phyloP scores from a whole-genome alignment of 2,329 filamentous ascomycete genomes.

The Apiospora arundinis region DNA sequence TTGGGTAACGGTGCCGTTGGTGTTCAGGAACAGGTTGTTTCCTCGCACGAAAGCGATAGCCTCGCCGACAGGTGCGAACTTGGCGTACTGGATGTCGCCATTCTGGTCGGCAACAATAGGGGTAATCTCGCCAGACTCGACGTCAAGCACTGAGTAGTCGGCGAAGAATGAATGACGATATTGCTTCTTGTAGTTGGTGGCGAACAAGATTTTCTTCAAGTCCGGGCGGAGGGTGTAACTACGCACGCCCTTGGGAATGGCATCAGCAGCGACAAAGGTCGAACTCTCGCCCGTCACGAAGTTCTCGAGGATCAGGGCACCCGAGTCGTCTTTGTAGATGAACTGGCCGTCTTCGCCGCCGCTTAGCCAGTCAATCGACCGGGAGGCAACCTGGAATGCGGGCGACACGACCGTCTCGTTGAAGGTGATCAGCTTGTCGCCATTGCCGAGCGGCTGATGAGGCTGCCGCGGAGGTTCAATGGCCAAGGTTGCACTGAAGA shows the following conservation, averaged over 20 bases:
- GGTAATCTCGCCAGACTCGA: conserved; percentile 59
- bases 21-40: conserved; percentile 69
- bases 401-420: conserved; percentile 61
- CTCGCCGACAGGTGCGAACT: conserved; percentile 62
- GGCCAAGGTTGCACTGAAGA: conserved; percentile 31
- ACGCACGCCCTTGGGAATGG: conserved; percentile 60
- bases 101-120: conserved; percentile 64
- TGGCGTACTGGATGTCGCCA: conserved; percentile 72
- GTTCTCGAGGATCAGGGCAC: conserved; percentile 65
- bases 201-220: conserved; percentile 63
- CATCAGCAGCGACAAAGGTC: conserved; percentile 63
- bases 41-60: conserved; percentile 71
- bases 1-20: conserved; percentile 58
- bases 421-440: conserved; percentile 63
- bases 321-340: conserved; percentile 56
- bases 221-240: conserved; percentile 69
- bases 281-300: conserved; percentile 62
- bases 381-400: conserved; percentile 52
- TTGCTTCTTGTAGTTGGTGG: conserved; percentile 71
- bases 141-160: conserved; percentile 69
- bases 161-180: conserved; percentile 73
- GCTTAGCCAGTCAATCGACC: conserved; percentile 62
- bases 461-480: conserved; percentile 60
- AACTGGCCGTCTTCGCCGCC: conserved; percentile 67
- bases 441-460: conserved; percentile 61